Conservation (phyloP, 1,284 basidiomycete genomes). For the Austroboletus novae-zelandiae region DNA sequence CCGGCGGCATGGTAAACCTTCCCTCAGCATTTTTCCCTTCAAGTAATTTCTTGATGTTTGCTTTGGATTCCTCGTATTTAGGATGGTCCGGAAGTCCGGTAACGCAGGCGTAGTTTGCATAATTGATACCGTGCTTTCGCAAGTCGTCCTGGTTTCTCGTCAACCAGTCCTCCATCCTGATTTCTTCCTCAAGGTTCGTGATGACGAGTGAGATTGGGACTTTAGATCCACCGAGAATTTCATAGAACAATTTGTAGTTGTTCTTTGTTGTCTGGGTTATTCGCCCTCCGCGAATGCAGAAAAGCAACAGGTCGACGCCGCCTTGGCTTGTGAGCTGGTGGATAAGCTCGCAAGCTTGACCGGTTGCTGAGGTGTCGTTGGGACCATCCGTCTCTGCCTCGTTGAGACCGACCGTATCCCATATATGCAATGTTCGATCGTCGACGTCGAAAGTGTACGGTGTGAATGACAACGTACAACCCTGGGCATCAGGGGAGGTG, state of each 20-base stretch:
- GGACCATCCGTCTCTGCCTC: constrained; percentile 7
- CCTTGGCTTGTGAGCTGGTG: constrained; percentile 25
- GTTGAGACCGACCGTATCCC: constrained; percentile 37
- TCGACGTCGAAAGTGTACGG: constrained; percentile 19
- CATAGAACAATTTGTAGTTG: constrained; percentile 35
- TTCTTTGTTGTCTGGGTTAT: constrained; percentile 27
- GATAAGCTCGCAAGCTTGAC: constrained; percentile 35
- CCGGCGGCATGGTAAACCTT: constrained; percentile 29
- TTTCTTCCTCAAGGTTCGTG: neutral
- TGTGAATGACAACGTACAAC: constrained; percentile 26
- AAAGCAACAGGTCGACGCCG: constrained; percentile 39
- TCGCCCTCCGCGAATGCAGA: constrained; percentile 32
- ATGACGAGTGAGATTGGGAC: constrained; percentile 23
- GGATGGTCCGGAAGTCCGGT: constrained; percentile 28
- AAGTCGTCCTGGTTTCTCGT: constrained; percentile 20
- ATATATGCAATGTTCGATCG: constrained; percentile 26
- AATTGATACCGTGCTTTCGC: constrained; percentile 25
- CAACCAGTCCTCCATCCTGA: constrained; percentile 32
- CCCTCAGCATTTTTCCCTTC: constrained; percentile 8
- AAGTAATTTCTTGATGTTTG: constrained; percentile 18
- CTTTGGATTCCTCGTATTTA: constrained; percentile 29
- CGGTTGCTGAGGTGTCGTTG: constrained; percentile 28
- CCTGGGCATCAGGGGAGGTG: constrained; percentile 10
- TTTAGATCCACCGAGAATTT: constrained; percentile 33
- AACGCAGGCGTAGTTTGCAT: constrained; percentile 29